Evolutionary conservation across 1,284 basidiomycete species (phyloP).

Genomic region (Schizophyllum commune): DNA sequence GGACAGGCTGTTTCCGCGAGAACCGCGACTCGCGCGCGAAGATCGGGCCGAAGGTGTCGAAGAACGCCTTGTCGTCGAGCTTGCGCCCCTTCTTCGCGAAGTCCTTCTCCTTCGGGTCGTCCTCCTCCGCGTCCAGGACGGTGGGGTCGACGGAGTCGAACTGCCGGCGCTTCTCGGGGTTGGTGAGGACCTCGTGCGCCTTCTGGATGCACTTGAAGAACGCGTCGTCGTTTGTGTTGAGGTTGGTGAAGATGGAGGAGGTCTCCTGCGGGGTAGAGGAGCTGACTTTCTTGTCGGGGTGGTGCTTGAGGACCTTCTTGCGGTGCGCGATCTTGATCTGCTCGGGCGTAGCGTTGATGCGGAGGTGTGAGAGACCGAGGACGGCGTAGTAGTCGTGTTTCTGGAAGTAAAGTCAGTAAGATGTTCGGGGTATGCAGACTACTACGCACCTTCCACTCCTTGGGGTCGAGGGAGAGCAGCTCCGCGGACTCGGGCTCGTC

Average conservation of each 20-base stretch:
- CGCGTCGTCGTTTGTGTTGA: constrained; percentile 82
- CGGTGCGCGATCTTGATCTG: constrained; percentile 98
- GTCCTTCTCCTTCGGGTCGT: constrained; percentile 63
- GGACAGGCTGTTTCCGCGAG: constrained; percentile 85
- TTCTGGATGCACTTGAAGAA: constrained; percentile 99
- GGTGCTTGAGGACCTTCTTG: constrained; percentile 98
- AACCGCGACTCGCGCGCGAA: constrained; percentile 92
- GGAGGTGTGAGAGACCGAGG: constrained; percentile 85
- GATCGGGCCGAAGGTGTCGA: constrained; percentile 65
- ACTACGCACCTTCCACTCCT: constrained; percentile 90
- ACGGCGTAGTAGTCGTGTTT: constrained; percentile 99
- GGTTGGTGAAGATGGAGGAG: constrained; percentile 28
- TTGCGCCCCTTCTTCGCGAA: constrained; percentile 37
- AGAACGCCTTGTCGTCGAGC: constrained; percentile 27
- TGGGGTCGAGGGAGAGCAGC: constrained; percentile 78
- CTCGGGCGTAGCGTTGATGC: constrained; percentile 82
- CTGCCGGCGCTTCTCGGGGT: constrained; percentile 85
- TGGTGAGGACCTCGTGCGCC: constrained; percentile 86
- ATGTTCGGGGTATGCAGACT: background rate
- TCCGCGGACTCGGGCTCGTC: constrained; percentile 83
- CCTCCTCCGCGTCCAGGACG: constrained; percentile 69
- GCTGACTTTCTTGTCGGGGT: constrained; percentile 91
- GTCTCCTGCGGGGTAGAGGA: constrained; percentile 51
- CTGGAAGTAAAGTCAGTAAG: constrained; percentile 27
- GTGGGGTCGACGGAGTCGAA: constrained; percentile 94